Percentiles rank a stretch among this genome's conserved stretches.
Conservation (phyloP, 306 rosid genomes). For the Cucumis cinereus region DNA sequence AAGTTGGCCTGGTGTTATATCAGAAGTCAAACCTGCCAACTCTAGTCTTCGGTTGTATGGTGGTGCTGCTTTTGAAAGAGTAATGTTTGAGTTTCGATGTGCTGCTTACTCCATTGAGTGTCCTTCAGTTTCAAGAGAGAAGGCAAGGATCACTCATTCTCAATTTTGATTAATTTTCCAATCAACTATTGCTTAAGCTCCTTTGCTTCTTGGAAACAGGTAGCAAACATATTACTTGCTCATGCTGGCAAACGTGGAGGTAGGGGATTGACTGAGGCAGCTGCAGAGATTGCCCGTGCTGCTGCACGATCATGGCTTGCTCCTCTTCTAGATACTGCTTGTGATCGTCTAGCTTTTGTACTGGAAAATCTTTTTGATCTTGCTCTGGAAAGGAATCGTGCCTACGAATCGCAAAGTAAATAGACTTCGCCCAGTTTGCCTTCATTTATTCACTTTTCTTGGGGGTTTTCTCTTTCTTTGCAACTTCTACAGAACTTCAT, state of each 20-base stretch:
- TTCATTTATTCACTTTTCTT: not conserved
- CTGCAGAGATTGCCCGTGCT: conserved; percentile 98
- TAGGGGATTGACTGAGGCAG: conserved; percentile 77
- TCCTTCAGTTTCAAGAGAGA: conserved; percentile 89
- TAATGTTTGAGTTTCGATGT: conserved; percentile 85
- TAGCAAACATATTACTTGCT: conserved; percentile 93
- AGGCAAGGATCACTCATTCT: conserved; percentile 25
- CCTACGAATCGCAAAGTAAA: conserved; percentile 52
- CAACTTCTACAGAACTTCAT: not conserved
- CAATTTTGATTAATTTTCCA: not conserved
- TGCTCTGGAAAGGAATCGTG: conserved; percentile 58
- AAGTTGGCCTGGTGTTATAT: conserved; percentile 77
- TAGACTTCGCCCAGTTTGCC: not conserved
- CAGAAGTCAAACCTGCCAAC: conserved; percentile 70
- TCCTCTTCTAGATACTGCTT: conserved; percentile 94
- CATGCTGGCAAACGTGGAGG: conserved; percentile 88
- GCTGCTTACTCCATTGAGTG: conserved; percentile 94
- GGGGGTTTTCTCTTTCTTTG: not conserved
- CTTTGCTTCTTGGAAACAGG: conserved; percentile 32
- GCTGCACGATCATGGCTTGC: conserved; percentile 97
- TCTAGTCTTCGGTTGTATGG: conserved; percentile 85
- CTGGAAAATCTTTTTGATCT: conserved; percentile 81
- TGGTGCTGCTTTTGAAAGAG: conserved; percentile 98
- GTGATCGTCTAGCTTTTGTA: conserved; percentile 90
- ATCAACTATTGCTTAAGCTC: not conserved